These are phyloP conservation scores for Filosporella fistucella DNA, from an alignment of 495 filamentous ascomycete genomes.

Conservation along the genomic window DNA sequence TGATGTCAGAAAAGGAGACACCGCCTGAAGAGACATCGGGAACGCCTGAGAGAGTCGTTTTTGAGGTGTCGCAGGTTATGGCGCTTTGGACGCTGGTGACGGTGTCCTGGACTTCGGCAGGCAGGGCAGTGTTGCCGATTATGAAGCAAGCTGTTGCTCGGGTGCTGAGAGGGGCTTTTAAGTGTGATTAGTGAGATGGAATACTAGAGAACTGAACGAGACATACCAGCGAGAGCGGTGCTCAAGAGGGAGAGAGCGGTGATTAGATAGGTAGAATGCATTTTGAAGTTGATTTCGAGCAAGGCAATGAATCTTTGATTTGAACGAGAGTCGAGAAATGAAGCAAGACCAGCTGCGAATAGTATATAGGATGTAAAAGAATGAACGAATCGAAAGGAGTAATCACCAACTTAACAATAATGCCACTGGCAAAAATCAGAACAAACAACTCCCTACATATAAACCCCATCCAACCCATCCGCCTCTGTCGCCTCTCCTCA, in stretches of 20 bases:
- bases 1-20: slow-evolving; percentile 37
- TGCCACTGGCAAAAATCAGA: too few relatives aligned
- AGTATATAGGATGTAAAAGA: too few relatives aligned
- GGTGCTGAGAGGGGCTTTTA: neutral
- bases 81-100: slow-evolving; percentile 26
- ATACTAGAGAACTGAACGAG: neutral
- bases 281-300: too few relatives aligned
- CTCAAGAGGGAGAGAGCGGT: neutral
- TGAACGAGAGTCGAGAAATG: too few relatives aligned
- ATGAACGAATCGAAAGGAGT: too few relatives aligned
- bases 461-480: too few relatives aligned
- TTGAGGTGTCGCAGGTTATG: slow-evolving; percentile 35
- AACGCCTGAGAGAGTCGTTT: slow-evolving; percentile 26
- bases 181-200: neutral
- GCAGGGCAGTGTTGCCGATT: slow-evolving; percentile 34
- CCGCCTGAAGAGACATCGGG: slow-evolving; percentile 39
- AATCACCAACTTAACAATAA: too few relatives aligned
- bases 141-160: slow-evolving; percentile 35
- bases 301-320: too few relatives aligned
- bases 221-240: neutral
- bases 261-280: too few relatives aligned
- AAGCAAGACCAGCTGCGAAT: too few relatives aligned
- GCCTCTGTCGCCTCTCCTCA: too few relatives aligned
- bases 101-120: slow-evolving; percentile 27
- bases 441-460: too few relatives aligned